Evolutionary conservation across 352 stramenopile species (phyloP).

Genomic region (Phytophthora agathidicida): DNA sequence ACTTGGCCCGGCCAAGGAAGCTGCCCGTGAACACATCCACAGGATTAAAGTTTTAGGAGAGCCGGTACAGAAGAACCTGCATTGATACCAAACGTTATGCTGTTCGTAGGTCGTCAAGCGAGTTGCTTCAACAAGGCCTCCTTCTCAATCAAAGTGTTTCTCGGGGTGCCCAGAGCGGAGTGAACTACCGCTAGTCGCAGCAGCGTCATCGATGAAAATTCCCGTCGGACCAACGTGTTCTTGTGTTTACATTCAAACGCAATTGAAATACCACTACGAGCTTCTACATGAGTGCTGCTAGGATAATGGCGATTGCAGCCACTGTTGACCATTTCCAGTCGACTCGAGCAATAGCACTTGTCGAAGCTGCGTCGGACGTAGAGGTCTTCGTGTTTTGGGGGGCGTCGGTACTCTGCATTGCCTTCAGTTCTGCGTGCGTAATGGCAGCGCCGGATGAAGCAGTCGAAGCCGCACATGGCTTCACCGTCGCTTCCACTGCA

Average conservation of each 20-base stretch:
- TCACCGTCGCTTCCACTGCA: constrained; percentile 4
- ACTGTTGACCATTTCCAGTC: background rate
- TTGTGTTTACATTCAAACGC: too few species aligned
- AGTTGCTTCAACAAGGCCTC: too few species aligned
- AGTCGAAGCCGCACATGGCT: background rate
- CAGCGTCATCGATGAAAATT: too few species aligned
- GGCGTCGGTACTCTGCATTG: background rate
- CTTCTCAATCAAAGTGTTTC: too few species aligned
- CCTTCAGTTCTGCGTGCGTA: background rate
- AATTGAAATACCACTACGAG: too few species aligned
- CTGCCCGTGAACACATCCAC: constrained; percentile 2
- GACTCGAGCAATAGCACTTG: background rate
- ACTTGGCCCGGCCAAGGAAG: too few species aligned
- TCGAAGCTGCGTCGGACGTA: constrained; percentile 7
- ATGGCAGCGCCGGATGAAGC: background rate
- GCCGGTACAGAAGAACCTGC: too few species aligned
- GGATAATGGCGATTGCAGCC: background rate
- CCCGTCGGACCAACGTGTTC: background rate
- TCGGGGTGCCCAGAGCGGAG: constrained; percentile 9
- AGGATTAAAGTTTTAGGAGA: constrained; percentile 11
- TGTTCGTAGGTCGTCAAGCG: constrained; percentile 2
- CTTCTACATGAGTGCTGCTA: constrained; percentile 4
- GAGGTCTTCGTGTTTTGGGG: constrained; percentile 1
- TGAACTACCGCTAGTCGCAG: too few species aligned
- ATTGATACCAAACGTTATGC: constrained; percentile 21